Percentiles rank a stretch among this genome's conserved stretches.
Evolutionary conservation across 1,284 basidiomycete genomes (phyloP).

Genomic region (Phellopilus nigrolimitatus): DNA sequence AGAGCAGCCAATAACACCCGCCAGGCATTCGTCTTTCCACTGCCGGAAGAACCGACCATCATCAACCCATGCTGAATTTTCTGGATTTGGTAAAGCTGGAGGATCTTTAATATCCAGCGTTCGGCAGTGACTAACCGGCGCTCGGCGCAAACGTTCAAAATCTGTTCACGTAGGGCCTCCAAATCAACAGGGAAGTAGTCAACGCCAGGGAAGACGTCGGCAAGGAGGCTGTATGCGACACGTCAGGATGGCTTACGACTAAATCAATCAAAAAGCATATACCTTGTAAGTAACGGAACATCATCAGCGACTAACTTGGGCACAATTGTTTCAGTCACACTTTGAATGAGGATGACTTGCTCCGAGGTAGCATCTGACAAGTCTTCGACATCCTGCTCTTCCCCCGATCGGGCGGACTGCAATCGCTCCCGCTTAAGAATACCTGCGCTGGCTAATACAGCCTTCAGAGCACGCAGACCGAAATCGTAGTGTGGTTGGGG

Average conservation of each 20-base stretch:
- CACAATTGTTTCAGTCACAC: slow-evolving; percentile 98
- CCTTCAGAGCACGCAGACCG: slow-evolving; percentile 95
- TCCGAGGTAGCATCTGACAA: slow-evolving; percentile 76
- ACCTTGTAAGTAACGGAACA: slow-evolving; percentile 91
- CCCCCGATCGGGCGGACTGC: slow-evolving; percentile 39
- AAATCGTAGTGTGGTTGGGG: slow-evolving; percentile 99
- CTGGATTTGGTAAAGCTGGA: slow-evolving; percentile 98
- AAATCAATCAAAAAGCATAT: slow-evolving; percentile 29
- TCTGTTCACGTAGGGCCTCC: slow-evolving; percentile 78
- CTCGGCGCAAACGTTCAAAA: slow-evolving; percentile 84
- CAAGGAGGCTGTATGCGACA: slow-evolving; percentile 66
- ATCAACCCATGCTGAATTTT: slow-evolving; percentile 99
- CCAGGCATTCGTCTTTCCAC: slow-evolving; percentile 98
- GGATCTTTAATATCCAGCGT: slow-evolving; percentile 91
- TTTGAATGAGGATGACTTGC: slow-evolving; percentile 97
- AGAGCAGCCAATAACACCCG: slow-evolving; percentile 88
- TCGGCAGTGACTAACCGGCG: slow-evolving; percentile 82
- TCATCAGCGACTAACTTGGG: slow-evolving; percentile 98
- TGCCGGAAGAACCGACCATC: slow-evolving; percentile 99
- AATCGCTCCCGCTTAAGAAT: slow-evolving; percentile 93
- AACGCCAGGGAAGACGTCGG: slow-evolving; percentile 97
- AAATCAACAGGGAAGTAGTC: slow-evolving; percentile 89
- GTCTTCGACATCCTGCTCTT: slow-evolving; percentile 43
- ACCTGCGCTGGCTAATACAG: slow-evolving; percentile 95
- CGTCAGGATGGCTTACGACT: too few relatives aligned